phyloP scores from a whole-genome alignment of 148 eudicot genomes.

The Dianthus caryophyllus region DNA sequence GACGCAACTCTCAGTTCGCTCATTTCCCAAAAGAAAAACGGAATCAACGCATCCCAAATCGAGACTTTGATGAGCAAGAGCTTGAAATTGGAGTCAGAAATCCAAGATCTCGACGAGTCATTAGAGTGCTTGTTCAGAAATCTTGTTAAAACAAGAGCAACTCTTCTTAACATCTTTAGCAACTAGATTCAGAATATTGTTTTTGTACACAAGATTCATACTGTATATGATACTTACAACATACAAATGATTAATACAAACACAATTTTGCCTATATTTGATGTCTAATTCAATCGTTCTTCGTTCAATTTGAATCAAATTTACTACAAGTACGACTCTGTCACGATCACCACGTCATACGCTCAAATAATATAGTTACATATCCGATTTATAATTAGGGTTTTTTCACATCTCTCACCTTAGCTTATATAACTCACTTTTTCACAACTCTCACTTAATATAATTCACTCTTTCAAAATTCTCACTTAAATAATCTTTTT shows the following conservation, averaged over 20 bases:
- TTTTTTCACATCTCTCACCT: too few relatives aligned
- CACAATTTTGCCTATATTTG: background rate
- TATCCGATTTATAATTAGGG: too few relatives aligned
- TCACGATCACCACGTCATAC: too few relatives aligned
- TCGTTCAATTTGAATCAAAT: background rate
- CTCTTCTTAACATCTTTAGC: slow-evolving; percentile 29
- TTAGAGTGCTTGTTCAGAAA: slow-evolving; percentile 28
- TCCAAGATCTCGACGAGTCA: slow-evolving; percentile 31
- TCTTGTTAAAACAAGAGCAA: slow-evolving; percentile 34
- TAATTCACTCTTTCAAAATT: too few relatives aligned
- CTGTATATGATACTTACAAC: too few relatives aligned
- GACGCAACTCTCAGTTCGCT: slow-evolving; percentile 28
- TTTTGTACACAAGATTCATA: background rate
- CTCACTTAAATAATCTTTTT: too few relatives aligned
- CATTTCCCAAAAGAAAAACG: slow-evolving; percentile 15
- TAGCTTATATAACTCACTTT: too few relatives aligned
- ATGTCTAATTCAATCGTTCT: background rate
- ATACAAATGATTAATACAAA: background rate
- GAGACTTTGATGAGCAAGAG: slow-evolving; percentile 17
- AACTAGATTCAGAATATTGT: slow-evolving; percentile 7
- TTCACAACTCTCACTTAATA: too few relatives aligned
- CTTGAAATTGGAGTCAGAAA: slow-evolving; percentile 20
- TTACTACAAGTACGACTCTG: background rate
- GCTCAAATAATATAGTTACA: too few relatives aligned
- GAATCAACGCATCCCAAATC: slow-evolving; percentile 4